phyloP scores from a whole-genome alignment of 2,329 filamentous ascomycete species.

The Trichophyton equinum region DNA sequence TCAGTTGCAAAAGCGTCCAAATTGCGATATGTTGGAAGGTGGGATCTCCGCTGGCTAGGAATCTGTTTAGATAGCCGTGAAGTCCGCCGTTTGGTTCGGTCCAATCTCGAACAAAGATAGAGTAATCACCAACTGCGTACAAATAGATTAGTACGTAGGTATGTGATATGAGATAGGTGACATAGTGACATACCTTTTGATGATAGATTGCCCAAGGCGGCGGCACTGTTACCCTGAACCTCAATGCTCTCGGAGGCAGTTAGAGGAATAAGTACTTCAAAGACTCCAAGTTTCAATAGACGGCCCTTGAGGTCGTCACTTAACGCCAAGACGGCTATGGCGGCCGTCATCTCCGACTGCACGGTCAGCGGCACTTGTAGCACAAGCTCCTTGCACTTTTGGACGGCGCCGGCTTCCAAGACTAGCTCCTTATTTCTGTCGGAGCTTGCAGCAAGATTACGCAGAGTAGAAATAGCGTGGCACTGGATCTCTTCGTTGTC shows the following conservation, averaged over 20 bases:
- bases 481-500: slow-evolving; percentile 99
- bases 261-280: slow-evolving; percentile 88
- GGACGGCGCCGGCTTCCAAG: slow-evolving; percentile 85
- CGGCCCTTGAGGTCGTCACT: slow-evolving; percentile 93
- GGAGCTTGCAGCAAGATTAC: slow-evolving; percentile 90
- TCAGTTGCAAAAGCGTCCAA: slow-evolving; percentile 88
- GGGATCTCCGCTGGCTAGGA: slow-evolving; percentile 84
- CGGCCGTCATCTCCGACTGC: slow-evolving; percentile 99
- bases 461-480: slow-evolving; percentile 90
- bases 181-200: slow-evolving; percentile 67
- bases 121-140: slow-evolving; percentile 75
- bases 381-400: slow-evolving; percentile 96
- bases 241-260: slow-evolving; percentile 94
- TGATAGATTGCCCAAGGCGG: slow-evolving; percentile 85
- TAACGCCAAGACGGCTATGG: slow-evolving; percentile 86
- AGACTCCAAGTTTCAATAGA: slow-evolving; percentile 80
- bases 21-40: slow-evolving; percentile 99
- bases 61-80: slow-evolving; percentile 85
- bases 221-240: slow-evolving; percentile 95
- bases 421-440: slow-evolving; percentile 98
- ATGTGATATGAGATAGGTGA: slow-evolving; percentile 5
- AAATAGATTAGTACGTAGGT: background rate
- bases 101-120: slow-evolving; percentile 93
- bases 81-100: slow-evolving; percentile 84
- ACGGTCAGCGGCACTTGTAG: slow-evolving; percentile 86